Evolutionary conservation across 495 filamentous ascomycete genomes (phyloP).

Genomic region (Evansstolkia leycettana): DNA sequence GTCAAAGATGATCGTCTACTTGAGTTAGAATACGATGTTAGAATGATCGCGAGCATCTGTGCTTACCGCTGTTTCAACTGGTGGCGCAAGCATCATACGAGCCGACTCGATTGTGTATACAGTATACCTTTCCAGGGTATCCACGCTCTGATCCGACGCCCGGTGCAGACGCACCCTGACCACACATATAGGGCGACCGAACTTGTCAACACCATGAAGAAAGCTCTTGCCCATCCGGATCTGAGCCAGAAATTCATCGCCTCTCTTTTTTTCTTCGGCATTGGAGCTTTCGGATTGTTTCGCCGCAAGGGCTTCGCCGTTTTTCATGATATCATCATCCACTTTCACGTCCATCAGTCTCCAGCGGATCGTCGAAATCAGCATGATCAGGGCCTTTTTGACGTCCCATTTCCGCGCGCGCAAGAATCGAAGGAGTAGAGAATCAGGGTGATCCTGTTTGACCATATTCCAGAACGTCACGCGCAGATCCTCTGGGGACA

Average conservation of each 20-base stretch:
- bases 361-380: constrained; percentile 92
- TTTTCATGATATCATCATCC: constrained; percentile 70
- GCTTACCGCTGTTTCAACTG: constrained; percentile 83
- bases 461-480: constrained; percentile 88
- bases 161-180: constrained; percentile 74
- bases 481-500: constrained; percentile 67
- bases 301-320: constrained; percentile 59
- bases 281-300: constrained; percentile 45
- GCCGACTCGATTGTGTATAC: constrained; percentile 93
- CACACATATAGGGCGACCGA: constrained; percentile 76
- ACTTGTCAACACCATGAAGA: constrained; percentile 76
- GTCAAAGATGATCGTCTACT: constrained; percentile 77
- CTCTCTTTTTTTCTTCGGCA: constrained; percentile 47
- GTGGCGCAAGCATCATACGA: constrained; percentile 62
- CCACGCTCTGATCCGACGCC: constrained; percentile 69
- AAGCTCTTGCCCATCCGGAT: constrained; percentile 90
- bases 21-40: constrained; percentile 8
- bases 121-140: constrained; percentile 73
- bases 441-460: constrained; percentile 90
- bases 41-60: constrained; percentile 7
- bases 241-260: constrained; percentile 73
- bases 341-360: constrained; percentile 69
- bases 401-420: constrained; percentile 94
- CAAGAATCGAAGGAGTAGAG: constrained; percentile 75
- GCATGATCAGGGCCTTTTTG: constrained; percentile 84